Conservation (phyloP, 345 rosid species). For the Acer yangbiense region DNA sequence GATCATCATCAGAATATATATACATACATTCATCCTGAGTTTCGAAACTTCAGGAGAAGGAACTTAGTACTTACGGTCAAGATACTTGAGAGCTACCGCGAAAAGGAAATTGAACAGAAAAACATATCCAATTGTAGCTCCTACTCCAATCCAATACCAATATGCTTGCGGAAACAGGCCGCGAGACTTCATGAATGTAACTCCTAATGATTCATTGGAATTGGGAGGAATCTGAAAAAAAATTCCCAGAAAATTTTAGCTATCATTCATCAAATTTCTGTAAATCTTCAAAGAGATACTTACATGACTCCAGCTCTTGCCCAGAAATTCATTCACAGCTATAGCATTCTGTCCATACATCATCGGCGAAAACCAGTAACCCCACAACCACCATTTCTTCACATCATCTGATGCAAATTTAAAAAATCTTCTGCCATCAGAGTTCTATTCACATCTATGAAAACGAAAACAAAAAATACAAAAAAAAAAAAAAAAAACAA, state of each 20-base stretch:
- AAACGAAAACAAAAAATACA: neutral
- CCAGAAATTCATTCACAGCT: slow-evolving; percentile 66
- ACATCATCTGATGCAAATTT: slow-evolving; percentile 40
- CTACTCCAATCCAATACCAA: slow-evolving; percentile 91
- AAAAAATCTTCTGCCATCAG: slow-evolving; percentile 14
- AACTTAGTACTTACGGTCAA: slow-evolving; percentile 59
- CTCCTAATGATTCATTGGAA: slow-evolving; percentile 73
- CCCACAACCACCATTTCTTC: slow-evolving; percentile 74
- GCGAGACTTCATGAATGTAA: slow-evolving; percentile 57
- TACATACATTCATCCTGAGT: neutral
- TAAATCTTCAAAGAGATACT: slow-evolving; percentile 9
- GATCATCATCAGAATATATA: slow-evolving; percentile 18
- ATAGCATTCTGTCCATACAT: slow-evolving; percentile 66
- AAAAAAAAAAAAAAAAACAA: too few species aligned
- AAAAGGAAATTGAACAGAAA: slow-evolving; percentile 69
- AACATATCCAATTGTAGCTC: slow-evolving; percentile 60
- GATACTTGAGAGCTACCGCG: slow-evolving; percentile 65
- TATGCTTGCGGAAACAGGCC: slow-evolving; percentile 67
- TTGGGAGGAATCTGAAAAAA: slow-evolving; percentile 47
- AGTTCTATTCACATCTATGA: slow-evolving; percentile 5
- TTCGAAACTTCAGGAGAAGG: slow-evolving; percentile 10
- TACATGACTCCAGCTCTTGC: slow-evolving; percentile 63
- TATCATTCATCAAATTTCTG: neutral
- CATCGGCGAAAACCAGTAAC: slow-evolving; percentile 69
- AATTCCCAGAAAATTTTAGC: neutral